Evolutionary conservation across 108 stramenopile species (phyloP), one percentile per base, ranked within the genome.

Genomic region (Discostella stelligeroides): DNA sequence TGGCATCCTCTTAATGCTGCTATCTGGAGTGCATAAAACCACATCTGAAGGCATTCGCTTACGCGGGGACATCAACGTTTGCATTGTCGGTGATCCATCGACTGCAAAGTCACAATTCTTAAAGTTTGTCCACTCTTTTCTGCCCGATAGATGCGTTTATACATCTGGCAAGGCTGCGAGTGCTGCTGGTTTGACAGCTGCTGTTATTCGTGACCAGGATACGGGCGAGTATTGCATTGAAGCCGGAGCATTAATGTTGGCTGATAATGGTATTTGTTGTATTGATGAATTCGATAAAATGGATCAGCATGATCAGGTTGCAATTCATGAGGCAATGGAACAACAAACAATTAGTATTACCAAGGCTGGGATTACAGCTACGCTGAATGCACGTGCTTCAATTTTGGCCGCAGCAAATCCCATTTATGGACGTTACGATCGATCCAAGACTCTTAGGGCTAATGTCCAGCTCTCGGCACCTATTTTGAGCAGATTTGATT

Each of bases 361-460:
- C 63, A 98, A 98, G 78, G 98, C 99, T 17, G 99, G 99, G 53
- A 99, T 99, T 41, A 97, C 98, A 70, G 98, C 99, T 9, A 98
- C 97, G 2, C 83, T 99, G 27, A 99, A 99, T 80, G 98, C 98
- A 13, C 88, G 99, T 24, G 96, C 98, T 13, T 96, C 97, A 8
- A 98, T 99, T 48, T 86, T 99, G 38, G 99, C 99, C 11, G 99
- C 99, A 6, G 99, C 99, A 14, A 99, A 99, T 85, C 99, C 99
- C 0, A 91, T 98, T 23, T 94, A 89, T 74, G 99, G 99, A 17
- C 85, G 99, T n/a, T 99, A 99, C 81, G 99, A 99, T 80, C 76
- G 96, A 20, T 87, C 93, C 67, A 98, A 98, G 83, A 98, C 98
- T 15, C 84, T 98, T 41, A 88, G 94, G 68, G 95, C 93, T 0